Conservation (phyloP, 1,139 yeast species). For the Williopsis jadinii region DNA sequence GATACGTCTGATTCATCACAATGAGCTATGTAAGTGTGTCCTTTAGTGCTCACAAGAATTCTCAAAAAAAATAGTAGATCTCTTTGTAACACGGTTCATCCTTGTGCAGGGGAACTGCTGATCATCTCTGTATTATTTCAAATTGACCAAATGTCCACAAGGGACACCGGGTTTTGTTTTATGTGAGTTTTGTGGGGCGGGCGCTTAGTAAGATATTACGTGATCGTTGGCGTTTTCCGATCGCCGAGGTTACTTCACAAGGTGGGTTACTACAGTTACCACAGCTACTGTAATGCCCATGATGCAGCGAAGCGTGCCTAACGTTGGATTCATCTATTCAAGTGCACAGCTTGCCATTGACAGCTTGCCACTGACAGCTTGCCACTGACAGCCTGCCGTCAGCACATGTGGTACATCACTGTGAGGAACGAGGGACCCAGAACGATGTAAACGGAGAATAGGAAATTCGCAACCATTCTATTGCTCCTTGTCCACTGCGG, state of each 20-base stretch:
- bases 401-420: not conserved
- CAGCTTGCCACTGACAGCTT: not conserved
- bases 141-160: slow-evolving; percentile 53
- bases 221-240: too few relatives aligned
- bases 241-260: too few relatives aligned
- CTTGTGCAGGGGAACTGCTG: slow-evolving; percentile 97
- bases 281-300: too few relatives aligned
- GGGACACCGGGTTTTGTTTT: slow-evolving; percentile 15
- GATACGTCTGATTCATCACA: not conserved
- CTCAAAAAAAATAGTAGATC: slow-evolving; percentile 62
- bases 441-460: not conserved
- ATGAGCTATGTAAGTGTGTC: too few relatives aligned
- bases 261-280: too few relatives aligned
- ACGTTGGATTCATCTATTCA: too few relatives aligned
- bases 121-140: slow-evolving; percentile 91
- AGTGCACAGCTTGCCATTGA: not conserved
- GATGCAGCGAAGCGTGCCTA: too few relatives aligned
- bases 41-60: not conserved
- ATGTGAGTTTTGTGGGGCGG: too few relatives aligned
- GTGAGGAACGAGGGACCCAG: not conserved
- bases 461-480: not conserved
- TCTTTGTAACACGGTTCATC: slow-evolving; percentile 94
- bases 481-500: not conserved
- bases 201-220: too few relatives aligned
- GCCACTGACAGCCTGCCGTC: not conserved